Base-by-base conservation (phyloP, 2,329 filamentous ascomycete species). In the Tolypocladium cylindrosporum region DNA sequence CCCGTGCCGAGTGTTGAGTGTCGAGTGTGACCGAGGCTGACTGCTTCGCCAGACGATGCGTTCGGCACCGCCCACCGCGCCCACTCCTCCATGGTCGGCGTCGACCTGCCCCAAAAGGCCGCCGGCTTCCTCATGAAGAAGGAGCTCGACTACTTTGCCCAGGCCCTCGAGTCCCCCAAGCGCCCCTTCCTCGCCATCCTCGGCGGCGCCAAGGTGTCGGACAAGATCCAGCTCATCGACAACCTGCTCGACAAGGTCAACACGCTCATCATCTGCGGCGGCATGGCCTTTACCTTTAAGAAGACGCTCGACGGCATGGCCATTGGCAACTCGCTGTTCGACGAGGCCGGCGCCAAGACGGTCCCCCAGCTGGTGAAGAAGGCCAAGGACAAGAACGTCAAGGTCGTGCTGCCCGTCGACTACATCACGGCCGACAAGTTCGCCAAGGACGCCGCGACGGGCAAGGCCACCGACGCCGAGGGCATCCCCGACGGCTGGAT, bases 261-360 rank as follows among this genome's bases (percentile, higher is more conserved):
- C 84, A 94, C 88, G 74, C 84, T 99, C 65, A 89, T 99, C 77
- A 88, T 99, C 77, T 96, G 93, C 74, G 94, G 94, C 72, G 94
- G 82, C 69, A 99, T 99, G 94, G 92, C 94, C 62, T 99, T 97
- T 81, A 99, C 94, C 68, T 99, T 99, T 85, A 97, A 97, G 85
- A 99, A 99, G 85, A 93, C 91, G n/a, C 84, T 97, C 58, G 85
- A 97, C 77, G 81, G 84, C 72, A 87, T 97, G 70, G 83, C 87
- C 75, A 99, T 99, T 65, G 94, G 94, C 61, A 86, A 86, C 79
- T 94, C 82, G 56, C 83, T 99, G 68, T 99, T 96, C 73, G 94
- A 99, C 69, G 90, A 97, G 80, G 88, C 88, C 56, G 94, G 94
- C 67, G 84, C 88, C 81, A 91, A 97, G 86, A 97, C 90, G 48